Conservation (phyloP, 345 rosid species). For the Arabidopsis arenosa region DNA sequence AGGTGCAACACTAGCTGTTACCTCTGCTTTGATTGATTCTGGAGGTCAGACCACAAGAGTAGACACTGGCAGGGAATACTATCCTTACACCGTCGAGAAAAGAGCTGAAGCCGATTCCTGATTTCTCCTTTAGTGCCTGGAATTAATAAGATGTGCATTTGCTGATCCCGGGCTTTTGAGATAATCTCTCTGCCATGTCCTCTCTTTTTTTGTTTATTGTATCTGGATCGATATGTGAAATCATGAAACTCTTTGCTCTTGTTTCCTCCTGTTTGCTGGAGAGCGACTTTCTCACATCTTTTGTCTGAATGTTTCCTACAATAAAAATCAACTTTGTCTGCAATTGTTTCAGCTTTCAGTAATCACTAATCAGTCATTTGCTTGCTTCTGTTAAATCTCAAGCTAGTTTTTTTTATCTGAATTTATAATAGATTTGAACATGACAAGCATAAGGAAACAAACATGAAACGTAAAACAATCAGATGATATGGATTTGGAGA, state of each 20-base stretch:
- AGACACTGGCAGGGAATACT: slow-evolving; percentile 91
- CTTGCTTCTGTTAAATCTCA: slow-evolving; percentile 14
- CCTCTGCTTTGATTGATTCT: slow-evolving; percentile 80
- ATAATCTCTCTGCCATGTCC: slow-evolving; percentile 21
- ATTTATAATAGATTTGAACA: background rate
- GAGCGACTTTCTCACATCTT: slow-evolving; percentile 25
- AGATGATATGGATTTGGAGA: slow-evolving; percentile 27
- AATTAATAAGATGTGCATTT: slow-evolving; percentile 34
- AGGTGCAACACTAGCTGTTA: slow-evolving; percentile 85
- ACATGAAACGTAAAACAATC: background rate
- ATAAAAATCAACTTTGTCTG: slow-evolving; percentile 25
- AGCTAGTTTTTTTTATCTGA: background rate
- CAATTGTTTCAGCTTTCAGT: slow-evolving; percentile 14
- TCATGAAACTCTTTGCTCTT: slow-evolving; percentile 44
- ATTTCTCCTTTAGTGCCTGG: slow-evolving; percentile 35
- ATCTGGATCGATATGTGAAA: slow-evolving; percentile 47
- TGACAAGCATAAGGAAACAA: slow-evolving; percentile 6
- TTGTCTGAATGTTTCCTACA: slow-evolving; percentile 34
- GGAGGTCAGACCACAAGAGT: slow-evolving; percentile 94
- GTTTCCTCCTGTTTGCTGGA: slow-evolving; percentile 31
- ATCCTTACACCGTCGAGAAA: slow-evolving; percentile 90
- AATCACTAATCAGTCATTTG: slow-evolving; percentile 12
- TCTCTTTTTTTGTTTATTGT: slow-evolving; percentile 37
- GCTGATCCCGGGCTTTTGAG: slow-evolving; percentile 27
- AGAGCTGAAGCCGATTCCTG: slow-evolving; percentile 61